phyloP scores from a whole-genome alignment of 768 basidiomycete genomes.

The Saitozyma podzolica region DNA sequence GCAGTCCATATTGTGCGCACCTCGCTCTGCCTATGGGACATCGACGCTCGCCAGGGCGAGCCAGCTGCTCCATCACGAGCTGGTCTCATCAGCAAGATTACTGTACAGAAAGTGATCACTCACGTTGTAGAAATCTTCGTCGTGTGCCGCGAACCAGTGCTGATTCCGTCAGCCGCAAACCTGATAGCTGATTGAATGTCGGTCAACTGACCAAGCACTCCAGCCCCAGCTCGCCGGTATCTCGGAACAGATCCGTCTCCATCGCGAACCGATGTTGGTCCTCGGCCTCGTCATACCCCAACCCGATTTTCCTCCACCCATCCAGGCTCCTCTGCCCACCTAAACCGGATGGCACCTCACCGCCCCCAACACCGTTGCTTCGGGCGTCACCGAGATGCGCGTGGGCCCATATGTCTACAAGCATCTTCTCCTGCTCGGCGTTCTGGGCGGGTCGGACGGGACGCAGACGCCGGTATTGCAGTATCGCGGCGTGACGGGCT shows the following conservation, averaged over 20 bases:
- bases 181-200: background rate
- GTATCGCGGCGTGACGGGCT: conserved; percentile 37
- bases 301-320: conserved; percentile 37
- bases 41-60: conserved; percentile 21
- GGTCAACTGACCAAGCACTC: conserved; percentile 36
- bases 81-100: conserved; percentile 16
- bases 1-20: conserved; percentile 9
- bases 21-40: conserved; percentile 44
- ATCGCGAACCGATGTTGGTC: conserved; percentile 7
- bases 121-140: conserved; percentile 41
- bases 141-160: conserved; percentile 40
- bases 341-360: background rate
- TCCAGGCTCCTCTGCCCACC: conserved; percentile 14
- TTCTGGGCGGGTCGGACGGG: conserved; percentile 27
- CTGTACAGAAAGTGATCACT: background rate
- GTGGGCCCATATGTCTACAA: conserved; percentile 26
- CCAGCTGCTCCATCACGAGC: conserved; percentile 41
- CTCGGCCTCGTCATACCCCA: conserved; percentile 18
- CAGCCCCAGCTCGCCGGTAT: conserved; percentile 40
- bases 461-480: conserved; percentile 22
- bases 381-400: conserved; percentile 3
- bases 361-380: background rate
- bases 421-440: conserved; percentile 37
- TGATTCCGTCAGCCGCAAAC: conserved; percentile 8
- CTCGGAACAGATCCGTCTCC: conserved; percentile 39